Base-by-base conservation (phyloP, 2,329 filamentous ascomycete genomes). In the Allantophomopsis cytisporea region DNA sequence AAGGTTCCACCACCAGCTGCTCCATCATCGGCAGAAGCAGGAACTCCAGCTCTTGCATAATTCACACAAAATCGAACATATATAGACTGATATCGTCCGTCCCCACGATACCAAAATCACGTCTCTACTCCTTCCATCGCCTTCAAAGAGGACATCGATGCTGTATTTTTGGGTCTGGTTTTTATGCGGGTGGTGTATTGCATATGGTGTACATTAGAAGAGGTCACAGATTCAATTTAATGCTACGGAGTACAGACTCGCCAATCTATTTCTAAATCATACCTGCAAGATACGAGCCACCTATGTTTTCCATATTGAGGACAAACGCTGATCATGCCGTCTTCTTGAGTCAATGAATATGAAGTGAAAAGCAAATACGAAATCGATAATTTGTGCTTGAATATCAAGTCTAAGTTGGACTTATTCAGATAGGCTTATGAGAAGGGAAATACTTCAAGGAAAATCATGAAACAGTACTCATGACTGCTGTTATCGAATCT, bases 71-170 rank as follows among this genome's bases (percentile, higher is more conserved):
- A 41, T 34, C 35, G 38, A 18, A 47, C 41, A 36, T 44, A 31
- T 36, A 23, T 23, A 43, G 37, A n/a, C 42, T 42, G 37, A 21
- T 40, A 42, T 39, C 43, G 42, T 46, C 36, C 50, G 41, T 34
- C 44, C 35, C 38, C 23, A 28, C 23, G 23, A 28, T 28, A 28
- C 10, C 23, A 28, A 4, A 28, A 28, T 10, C 38, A 47, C 37
- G 38, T 53, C 52, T 55, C 50, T 51, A 51, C 52, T 55, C 52
- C 52, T 53, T 49, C 46, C 41, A 42, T 49, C 49, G 46, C 23
- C 39, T 37, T 44, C 45, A 47, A 40, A 46, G 32, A 49, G 42
- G 46, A 43, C 45, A 45, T 43, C 28, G 49, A 47, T 37, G 44
- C 38, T 44, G 38, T 39, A 39, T 51, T 48, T 53, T 49, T 51